Evolutionary conservation across 2,329 filamentous ascomycete genomes (phyloP), one percentile per base, ranked within the genome.

Genomic region (Fusarium sublunatum): DNA sequence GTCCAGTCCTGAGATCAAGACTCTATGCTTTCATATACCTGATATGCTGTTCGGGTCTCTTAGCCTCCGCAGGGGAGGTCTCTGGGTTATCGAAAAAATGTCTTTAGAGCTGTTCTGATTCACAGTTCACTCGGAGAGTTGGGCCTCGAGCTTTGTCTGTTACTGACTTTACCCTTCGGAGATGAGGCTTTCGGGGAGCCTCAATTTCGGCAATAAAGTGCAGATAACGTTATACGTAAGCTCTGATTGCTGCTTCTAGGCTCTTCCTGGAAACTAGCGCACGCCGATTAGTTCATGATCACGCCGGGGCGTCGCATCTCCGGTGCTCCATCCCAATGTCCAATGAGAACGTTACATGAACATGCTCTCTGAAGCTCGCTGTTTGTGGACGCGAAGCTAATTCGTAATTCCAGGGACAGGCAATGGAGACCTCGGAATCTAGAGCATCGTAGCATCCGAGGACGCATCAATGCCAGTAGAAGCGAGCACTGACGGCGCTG

Each of bases 321-420:
- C 43, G 49, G 65, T 47, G 51, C 35, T 58, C 46, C 47, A 39
- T 25, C 43, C 42, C 15, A 38, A 32, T 38, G 45, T 39, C 67
- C 64, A 70, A 65, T 62, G 39, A 44, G 26, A 53, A 58, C 25
- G 49, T 45, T 15, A 45, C 35, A 42, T 56, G 36, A 28, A 43
- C 44, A 58, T 51, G 32, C 53, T 53, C 35, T 45, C 29, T 42
- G 42, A 53, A 67, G 55, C 48, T 64, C 65, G 64, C 51, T 44
- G 47, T 69, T 67, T 53, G 42, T 55, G 61, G 62, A 53, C 54
- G 41, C 52, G 53, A 68, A 62, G 44, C 53, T 65, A 66, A 49
- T 52, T 58, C 49, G 44, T 50, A 35, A 38, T 53, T 63, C 40
- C 55, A 66, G 56, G 64, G 58, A 67, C 41, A 44, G 38, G 42